Conservation (phyloP, 148 eudicot species). For the Hydrangea macrophylla region DNA sequence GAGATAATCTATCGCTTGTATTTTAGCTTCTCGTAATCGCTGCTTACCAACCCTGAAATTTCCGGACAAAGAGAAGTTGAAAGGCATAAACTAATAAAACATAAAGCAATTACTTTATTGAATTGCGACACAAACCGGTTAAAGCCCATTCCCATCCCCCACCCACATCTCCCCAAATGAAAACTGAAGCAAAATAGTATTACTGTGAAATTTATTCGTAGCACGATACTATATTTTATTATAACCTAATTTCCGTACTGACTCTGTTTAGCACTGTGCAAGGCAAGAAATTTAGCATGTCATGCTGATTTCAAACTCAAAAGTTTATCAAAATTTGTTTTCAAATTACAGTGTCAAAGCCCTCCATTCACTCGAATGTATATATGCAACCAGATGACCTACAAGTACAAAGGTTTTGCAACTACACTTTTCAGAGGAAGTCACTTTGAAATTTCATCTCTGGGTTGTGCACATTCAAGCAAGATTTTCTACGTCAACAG, state of each 20-base stretch:
- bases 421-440: not conserved
- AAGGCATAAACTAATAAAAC: not conserved
- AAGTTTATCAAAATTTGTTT: not conserved
- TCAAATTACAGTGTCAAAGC: too few species aligned
- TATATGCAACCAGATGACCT: not conserved
- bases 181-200: not conserved
- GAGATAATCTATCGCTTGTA: conserved; percentile 55
- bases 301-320: not conserved
- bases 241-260: not conserved
- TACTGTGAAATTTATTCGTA: not conserved
- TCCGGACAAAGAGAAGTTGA: not conserved
- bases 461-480: not conserved
- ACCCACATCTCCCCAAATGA: not conserved
- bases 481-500: not conserved
- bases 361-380: not conserved
- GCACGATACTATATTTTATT: too few species aligned
- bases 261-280: not conserved
- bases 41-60: conserved; percentile 54
- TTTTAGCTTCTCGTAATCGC: conserved; percentile 56
- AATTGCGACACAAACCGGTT: not conserved
- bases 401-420: not conserved
- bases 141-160: conserved; percentile 2
- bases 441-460: not conserved
- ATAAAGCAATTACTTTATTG: not conserved
- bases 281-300: not conserved